Evolutionary conservation across 1,139 yeast genomes (phyloP), one percentile per base, ranked within the genome.

Genomic region (Keqinozyma sinolaborantium): DNA sequence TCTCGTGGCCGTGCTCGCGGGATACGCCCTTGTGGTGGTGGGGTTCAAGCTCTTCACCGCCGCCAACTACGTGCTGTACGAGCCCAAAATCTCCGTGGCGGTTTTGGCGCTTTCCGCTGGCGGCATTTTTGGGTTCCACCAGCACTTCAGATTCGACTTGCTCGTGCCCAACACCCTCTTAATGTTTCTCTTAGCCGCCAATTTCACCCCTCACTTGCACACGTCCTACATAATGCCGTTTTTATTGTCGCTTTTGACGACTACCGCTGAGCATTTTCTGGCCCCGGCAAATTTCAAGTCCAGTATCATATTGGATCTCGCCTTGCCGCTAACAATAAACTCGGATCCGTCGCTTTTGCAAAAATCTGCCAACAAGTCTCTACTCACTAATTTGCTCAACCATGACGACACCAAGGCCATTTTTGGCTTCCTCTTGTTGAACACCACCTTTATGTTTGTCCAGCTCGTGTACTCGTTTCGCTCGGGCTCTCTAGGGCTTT

Each of bases 381-480:
- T 60, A 3, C 31, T 62, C 14, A 47, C 42, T 23, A 63, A 79
- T 44, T 51, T 83, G 29, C 62, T 79, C 31, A 51, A 59, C 27
- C 82, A 88, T 46, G 65, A 76, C 16, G 97, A 88, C 45, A 88
- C 97, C 1, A 70, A 85, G 42, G 88, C 95, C 23, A 94, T 94
- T 23, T 90, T 92, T 55, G 83, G 86, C 39, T 94, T 92, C 49
- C 60, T 94, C 30, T 56, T 92, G 37, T 69, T 94, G 38, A 94
- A 94, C 58, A 78, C 95, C 14, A 75, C 92, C 2, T 94, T 92
- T 58, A 94, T 94, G 99, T 77, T 94, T 49, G 81, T 94, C 27
- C 98, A 94, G 58, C 70, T 92, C 42, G 62, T 90, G 11, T 94
- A 94, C 53, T 90, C 97, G 1, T 83, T 94, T 58, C 70, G 95